Conservation (phyloP, 495 filamentous ascomycete genomes). For the Neurospora intermedia region DNA sequence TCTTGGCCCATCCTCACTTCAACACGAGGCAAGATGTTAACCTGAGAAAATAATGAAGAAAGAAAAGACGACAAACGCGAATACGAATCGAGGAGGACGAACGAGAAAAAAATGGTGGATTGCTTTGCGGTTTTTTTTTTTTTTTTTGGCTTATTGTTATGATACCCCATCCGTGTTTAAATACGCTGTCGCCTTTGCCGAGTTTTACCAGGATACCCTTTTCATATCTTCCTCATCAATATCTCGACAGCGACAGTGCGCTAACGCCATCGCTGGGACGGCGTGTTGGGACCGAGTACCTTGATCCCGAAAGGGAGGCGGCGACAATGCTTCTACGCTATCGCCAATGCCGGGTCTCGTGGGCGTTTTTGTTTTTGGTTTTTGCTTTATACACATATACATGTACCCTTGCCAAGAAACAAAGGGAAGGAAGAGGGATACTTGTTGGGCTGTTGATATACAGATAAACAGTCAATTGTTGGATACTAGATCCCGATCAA, state of each 20-base stretch:
- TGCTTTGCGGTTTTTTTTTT: constrained; percentile 9
- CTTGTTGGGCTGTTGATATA: too few relatives aligned
- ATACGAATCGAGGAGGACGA: background rate
- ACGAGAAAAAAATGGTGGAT: constrained; percentile 1
- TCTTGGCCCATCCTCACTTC: background rate
- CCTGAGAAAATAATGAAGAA: background rate
- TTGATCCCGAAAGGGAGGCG: constrained; percentile 10
- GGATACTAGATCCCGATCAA: too few relatives aligned
- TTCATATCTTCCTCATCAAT: constrained; percentile 1
- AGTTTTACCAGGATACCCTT: constrained; percentile 6
- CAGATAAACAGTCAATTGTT: too few relatives aligned
- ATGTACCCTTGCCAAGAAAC: too few relatives aligned
- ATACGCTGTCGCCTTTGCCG: constrained; percentile 31
- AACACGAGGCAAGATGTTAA: background rate
- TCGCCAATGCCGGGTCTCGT: constrained; percentile 40
- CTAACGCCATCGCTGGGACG: constrained; percentile 49
- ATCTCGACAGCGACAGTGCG: constrained; percentile 46
- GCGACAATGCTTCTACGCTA: constrained; percentile 47
- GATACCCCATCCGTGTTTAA: constrained; percentile 50
- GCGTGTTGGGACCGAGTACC: constrained; percentile 40
- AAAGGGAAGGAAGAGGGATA: too few relatives aligned
- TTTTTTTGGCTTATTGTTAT: constrained; percentile 20
- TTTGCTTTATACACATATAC: background rate
- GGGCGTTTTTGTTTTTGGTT: constrained; percentile 26
- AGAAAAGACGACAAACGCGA: background rate